Base-by-base conservation (phyloP, 2,329 filamentous ascomycete genomes). In the Coniosporium tulheliwenetii region DNA sequence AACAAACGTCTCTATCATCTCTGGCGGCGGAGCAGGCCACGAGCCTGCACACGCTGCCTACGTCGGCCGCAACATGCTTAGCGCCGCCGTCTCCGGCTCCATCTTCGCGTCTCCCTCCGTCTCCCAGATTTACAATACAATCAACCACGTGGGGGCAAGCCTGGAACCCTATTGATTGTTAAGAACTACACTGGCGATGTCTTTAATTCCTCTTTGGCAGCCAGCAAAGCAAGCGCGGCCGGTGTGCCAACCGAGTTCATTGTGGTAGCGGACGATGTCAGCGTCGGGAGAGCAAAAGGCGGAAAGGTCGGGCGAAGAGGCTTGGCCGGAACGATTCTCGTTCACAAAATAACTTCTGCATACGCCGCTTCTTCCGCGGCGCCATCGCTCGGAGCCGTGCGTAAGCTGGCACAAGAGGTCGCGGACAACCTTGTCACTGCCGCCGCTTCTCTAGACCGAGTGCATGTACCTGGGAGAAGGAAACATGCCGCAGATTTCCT, bases 141-240 rank as follows among this genome's bases (percentile, higher is more conserved):
- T 79, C 34, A 67, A 71, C 64, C 26, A 62, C 60, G 49, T 41
- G 10, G 44, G 46, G 48, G 48, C 41, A 50, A 45, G 34, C 41
- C 41, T 8, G 75, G 75, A 32, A 70, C 69, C 2, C 69, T 79
- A 38, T 60, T 79, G 1, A 69, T 79, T 39, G 69, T 78, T 44
- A 77, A 73, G 37, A 80, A 80, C 56, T 78, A 79, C 54, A 78
- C 75, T 0, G 75, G 75, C 37, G 75, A 78, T 53, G 75, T 74
- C 43, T 59, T 78, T 44, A 75, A 78, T 52, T 76, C 77, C 47
- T 73, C 73, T 1, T 58, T 77, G 10, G 74, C 74, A 2, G 69
- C 69, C 39, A 73, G 75, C 47, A 75, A 69, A 55, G 74, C 69
- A 32, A 66, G 66, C 38, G 70, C 71, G 5, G 62, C 60, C 15